Conservation (phyloP, 164 flowering plant species). For the Nymphaea thermarum region DNA sequence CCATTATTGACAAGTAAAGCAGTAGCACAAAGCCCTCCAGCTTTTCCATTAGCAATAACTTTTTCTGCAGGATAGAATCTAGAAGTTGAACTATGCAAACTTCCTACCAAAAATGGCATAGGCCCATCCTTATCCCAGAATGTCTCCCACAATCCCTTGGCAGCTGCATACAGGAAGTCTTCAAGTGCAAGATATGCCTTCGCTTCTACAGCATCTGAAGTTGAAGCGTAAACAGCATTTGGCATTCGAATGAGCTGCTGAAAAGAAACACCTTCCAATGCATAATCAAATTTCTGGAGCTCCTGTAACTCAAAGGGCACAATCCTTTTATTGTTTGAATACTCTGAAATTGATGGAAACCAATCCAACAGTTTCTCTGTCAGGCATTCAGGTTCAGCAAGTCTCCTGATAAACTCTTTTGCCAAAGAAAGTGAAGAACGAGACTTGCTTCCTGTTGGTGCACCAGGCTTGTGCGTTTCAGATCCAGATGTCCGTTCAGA, state of each 20-base stretch:
- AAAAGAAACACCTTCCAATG: slow-evolving; percentile 73
- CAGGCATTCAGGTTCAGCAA: slow-evolving; percentile 48
- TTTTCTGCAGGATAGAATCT: slow-evolving; percentile 82
- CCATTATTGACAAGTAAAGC: slow-evolving; percentile 52
- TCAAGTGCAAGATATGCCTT: slow-evolving; percentile 78
- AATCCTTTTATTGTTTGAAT: slow-evolving; percentile 30
- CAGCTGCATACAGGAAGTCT: slow-evolving; percentile 80
- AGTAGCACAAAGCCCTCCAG: slow-evolving; percentile 68
- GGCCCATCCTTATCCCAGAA: slow-evolving; percentile 72
- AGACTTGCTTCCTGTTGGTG: slow-evolving; percentile 46
- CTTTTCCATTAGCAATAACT: slow-evolving; percentile 62
- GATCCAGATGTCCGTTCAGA: slow-evolving; percentile 73
- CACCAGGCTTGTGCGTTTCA: slow-evolving; percentile 60
- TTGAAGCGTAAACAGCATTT: slow-evolving; percentile 42
- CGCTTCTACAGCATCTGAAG: slow-evolving; percentile 63
- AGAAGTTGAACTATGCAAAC: slow-evolving; percentile 35
- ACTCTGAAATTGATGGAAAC: slow-evolving; percentile 35
- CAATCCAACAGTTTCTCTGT: slow-evolving; percentile 47
- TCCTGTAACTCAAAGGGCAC: slow-evolving; percentile 80
- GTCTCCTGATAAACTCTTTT: slow-evolving; percentile 62
- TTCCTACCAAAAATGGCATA: slow-evolving; percentile 68
- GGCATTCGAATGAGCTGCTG: slow-evolving; percentile 94
- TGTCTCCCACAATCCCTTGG: slow-evolving; percentile 85
- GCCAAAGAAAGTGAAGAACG: slow-evolving; percentile 7
- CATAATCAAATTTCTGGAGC: slow-evolving; percentile 88